Base-by-base conservation (phyloP, 306 rosid genomes). In the Pyrus communis region DNA sequence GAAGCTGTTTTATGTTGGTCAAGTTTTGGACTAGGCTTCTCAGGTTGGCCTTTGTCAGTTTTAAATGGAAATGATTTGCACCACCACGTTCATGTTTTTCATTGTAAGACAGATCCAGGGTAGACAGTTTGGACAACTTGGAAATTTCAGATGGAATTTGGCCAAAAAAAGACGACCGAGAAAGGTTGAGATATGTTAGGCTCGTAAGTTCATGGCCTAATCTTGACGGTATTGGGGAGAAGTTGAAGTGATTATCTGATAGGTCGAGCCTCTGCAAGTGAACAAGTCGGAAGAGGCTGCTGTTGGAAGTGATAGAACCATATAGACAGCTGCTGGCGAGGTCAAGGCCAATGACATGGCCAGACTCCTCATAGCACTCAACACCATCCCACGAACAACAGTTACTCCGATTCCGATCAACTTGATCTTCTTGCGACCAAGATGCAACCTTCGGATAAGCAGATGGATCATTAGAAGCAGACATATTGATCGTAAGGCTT, bases 91-190 rank as follows among this genome's bases (percentile, higher is more conserved):
- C 30, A 28, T 28, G 30, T 28, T 28, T 28, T 28, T 54, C 30
- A 17, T 58, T 70, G 4, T 0, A 0, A 7, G 84, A 79, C 15
- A 79, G 12, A 68, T 76, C 73, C 3, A 83, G 83, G 21, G 9
- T 31, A 1, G 73, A 61, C 21, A 80, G 23, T 3, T 52, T 78
- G 10, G 68, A 79, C 4, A 75, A 35, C 58, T 22, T 30, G 4
- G 73, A 76, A 1, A 83, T 71, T 25, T 68, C 81, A 0, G 17
- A 43, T 9, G 86, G 93, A 17, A 84, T 31, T 0, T 45, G 15
- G 17, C 51, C 51, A 1, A 13, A 43, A 43, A 43, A 43, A 11
- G 0, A 43, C 3, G 49, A 43, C 1, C 0, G 1, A 3, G 49
- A 43, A 43, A 43, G 49, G 15, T 43, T 43, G 49, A 75, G 33